A percentile compares a stretch with the other conserved stretches of the same genome.
phyloP scores from a whole-genome alignment of 768 basidiomycete species.

The Podaxis sp. region DNA sequence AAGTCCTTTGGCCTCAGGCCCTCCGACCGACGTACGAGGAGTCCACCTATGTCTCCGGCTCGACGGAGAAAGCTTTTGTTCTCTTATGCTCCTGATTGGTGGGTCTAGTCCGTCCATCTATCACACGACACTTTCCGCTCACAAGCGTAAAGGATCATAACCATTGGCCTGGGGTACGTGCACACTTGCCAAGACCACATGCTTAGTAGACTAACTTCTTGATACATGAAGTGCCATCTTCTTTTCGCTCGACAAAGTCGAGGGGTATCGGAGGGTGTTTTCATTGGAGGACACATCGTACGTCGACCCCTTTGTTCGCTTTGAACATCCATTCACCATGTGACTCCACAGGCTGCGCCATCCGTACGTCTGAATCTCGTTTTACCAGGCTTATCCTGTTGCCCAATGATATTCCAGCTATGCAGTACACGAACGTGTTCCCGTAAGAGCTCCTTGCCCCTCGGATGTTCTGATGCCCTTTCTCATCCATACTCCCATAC shows the following conservation, averaged over 20 bases:
- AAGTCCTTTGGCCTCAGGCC: slow-evolving; percentile 26
- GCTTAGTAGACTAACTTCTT: neutral
- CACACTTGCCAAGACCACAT: neutral
- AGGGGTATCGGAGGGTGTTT: slow-evolving; percentile 77
- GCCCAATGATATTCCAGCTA: slow-evolving; percentile 40
- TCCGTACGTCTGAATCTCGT: slow-evolving; percentile 32
- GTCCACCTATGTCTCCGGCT: slow-evolving; percentile 27
- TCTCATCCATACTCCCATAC: neutral
- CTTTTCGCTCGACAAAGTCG: slow-evolving; percentile 60
- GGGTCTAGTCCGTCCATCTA: slow-evolving; percentile 20
- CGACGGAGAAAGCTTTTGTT: slow-evolving; percentile 45
- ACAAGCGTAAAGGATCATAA: slow-evolving; percentile 53
- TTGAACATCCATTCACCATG: slow-evolving; percentile 19
- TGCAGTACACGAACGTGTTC: slow-evolving; percentile 75
- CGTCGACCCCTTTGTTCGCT: slow-evolving; percentile 25
- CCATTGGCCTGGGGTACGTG: slow-evolving; percentile 64
- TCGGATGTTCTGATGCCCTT: slow-evolving; percentile 10
- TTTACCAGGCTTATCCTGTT: neutral
- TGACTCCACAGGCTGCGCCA: slow-evolving; percentile 33
- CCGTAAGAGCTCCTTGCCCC: slow-evolving; percentile 42
- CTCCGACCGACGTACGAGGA: slow-evolving; percentile 17
- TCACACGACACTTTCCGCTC: slow-evolving; percentile 13
- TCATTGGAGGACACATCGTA: slow-evolving; percentile 77
- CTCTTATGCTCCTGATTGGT: slow-evolving; percentile 83
- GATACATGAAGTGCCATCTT: slow-evolving; percentile 50